Evolutionary conservation across 202 grass and related monocot genomes (phyloP).

Genomic region (Bolboschoenoplectus hybrid): DNA sequence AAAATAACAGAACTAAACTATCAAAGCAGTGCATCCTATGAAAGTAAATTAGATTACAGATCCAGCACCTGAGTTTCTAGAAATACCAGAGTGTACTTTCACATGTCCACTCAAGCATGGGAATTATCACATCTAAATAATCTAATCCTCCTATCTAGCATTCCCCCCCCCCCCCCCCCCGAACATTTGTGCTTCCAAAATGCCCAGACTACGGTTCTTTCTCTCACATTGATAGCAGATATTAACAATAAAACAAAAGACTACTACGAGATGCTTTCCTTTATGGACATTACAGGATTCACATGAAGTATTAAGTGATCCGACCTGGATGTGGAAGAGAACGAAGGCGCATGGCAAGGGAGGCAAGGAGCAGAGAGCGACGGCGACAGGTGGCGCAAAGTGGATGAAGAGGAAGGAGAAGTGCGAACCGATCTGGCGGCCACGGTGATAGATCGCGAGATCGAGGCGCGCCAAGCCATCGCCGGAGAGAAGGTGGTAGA

Average conservation of each 20-base stretch:
- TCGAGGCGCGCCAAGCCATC: slow-evolving; percentile 83
- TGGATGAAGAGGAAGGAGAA: slow-evolving; percentile 42
- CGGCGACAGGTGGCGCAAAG: slow-evolving; percentile 19
- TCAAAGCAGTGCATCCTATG: too few relatives aligned
- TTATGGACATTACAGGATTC: background rate
- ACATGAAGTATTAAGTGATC: background rate
- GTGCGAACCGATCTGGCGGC: slow-evolving; percentile 43
- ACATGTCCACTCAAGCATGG: background rate
- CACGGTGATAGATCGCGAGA: slow-evolving; percentile 62
- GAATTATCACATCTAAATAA: background rate
- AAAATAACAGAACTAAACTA: too few relatives aligned
- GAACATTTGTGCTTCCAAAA: too few relatives aligned
- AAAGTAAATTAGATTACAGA: too few relatives aligned
- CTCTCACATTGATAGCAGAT: too few relatives aligned
- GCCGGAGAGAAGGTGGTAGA: background rate
- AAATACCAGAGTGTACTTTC: too few relatives aligned
- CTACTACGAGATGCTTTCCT: background rate
- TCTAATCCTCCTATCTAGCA: background rate
- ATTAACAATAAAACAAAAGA: background rate
- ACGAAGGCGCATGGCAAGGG: slow-evolving; percentile 37
- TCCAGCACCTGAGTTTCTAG: too few relatives aligned
- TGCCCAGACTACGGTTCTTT: too few relatives aligned
- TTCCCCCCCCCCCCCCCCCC: too few relatives aligned
- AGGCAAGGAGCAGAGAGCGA: slow-evolving; percentile 24
- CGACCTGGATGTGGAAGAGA: slow-evolving; percentile 21